Evolutionary conservation across 2,329 filamentous ascomycete species (phyloP), one percentile per base, ranked within the genome.

Genomic region (Fusarium lateritium): DNA sequence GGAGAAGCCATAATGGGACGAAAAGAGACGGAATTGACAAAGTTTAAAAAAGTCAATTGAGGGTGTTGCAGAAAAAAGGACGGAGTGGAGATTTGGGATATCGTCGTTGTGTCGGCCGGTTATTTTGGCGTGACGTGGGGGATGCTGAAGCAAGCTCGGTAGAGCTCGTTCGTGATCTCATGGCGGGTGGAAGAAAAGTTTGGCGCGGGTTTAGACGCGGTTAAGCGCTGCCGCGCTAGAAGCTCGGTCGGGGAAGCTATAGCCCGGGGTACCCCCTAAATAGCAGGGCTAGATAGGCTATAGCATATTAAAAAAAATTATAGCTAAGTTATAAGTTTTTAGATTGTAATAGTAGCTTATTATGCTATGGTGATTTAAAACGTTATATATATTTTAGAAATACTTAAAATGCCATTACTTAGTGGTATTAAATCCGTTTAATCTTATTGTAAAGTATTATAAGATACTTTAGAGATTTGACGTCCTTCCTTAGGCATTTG

Each of bases 91-190:
- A 71, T 67, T 54, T 44, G n/a, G 42, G 28, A 47, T 36, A 15
- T 40, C 31, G 45, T 61, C 49, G 64, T 58, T 57, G 47, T 64
- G 62, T 43, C 53, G 65, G 28, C 62, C 51, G 67, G 54, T 43
- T 50, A 60, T 68, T 57, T 67, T 43, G 56, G 56, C 49, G 52
- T 62, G 60, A 65, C 49, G 54, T 70, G 60, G 69, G 28, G 53
- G 65, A 62, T 64, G 51, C 62, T 52, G 53, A 58, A 67, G 39
- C 44, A 46, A 66, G 60, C 71, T 69, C 46, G 56, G 54, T 55
- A 55, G 56, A 73, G 72, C 59, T 70, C 57, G 61, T 73, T 74
- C 43, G 72, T 74, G 72, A 75, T 74, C 72, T 75, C 72, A 75
- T 74, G 56, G 61, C 28, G 56, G 57, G 51, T 42, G 56, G 49